Evolutionary conservation across 768 basidiomycete species (phyloP).

Genomic region (Mycena latifolia): DNA sequence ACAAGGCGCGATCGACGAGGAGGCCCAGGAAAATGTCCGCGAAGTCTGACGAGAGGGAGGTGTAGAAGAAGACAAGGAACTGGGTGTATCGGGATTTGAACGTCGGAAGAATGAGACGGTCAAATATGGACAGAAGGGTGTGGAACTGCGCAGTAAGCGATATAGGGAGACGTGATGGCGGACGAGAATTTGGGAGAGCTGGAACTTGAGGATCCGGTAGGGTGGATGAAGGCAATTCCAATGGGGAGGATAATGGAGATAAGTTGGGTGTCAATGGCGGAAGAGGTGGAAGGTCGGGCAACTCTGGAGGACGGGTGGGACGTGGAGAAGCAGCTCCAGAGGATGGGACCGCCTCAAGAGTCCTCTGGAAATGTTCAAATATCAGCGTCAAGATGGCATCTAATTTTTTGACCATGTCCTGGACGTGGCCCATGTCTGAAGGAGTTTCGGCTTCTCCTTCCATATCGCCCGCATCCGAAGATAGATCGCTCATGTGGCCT

Average conservation of each 20-base stretch:
- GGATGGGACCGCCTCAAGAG: slow-evolving; percentile 46
- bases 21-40: slow-evolving; percentile 94
- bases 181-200: slow-evolving; percentile 26
- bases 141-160: slow-evolving; percentile 78
- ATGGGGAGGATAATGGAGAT: slow-evolving; percentile 34
- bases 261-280: slow-evolving; percentile 39
- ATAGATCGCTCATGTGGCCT: slow-evolving; percentile 78
- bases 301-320: slow-evolving; percentile 38
- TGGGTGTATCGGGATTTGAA: slow-evolving; percentile 98
- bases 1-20: slow-evolving; percentile 91
- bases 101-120: slow-evolving; percentile 92
- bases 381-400: slow-evolving; percentile 89
- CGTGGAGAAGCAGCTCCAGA: slow-evolving; percentile 33
- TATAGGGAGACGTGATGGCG: slow-evolving; percentile 36
- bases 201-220: slow-evolving; percentile 36
- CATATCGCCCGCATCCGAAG: slow-evolving; percentile 69
- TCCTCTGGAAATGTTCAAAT: slow-evolving; percentile 85
- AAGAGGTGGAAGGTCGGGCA: slow-evolving; percentile 51
- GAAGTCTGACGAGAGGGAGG: slow-evolving; percentile 90
- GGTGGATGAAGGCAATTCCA: slow-evolving; percentile 44
- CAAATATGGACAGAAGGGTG: slow-evolving; percentile 92
- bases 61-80: slow-evolving; percentile 96
- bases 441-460: slow-evolving; percentile 57
- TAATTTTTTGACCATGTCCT: slow-evolving; percentile 92
- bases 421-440: slow-evolving; percentile 75